These are phyloP conservation scores for Zalaria obscura DNA, from an alignment of 2,329 filamentous ascomycete genomes.

Conservation along the genomic window DNA sequence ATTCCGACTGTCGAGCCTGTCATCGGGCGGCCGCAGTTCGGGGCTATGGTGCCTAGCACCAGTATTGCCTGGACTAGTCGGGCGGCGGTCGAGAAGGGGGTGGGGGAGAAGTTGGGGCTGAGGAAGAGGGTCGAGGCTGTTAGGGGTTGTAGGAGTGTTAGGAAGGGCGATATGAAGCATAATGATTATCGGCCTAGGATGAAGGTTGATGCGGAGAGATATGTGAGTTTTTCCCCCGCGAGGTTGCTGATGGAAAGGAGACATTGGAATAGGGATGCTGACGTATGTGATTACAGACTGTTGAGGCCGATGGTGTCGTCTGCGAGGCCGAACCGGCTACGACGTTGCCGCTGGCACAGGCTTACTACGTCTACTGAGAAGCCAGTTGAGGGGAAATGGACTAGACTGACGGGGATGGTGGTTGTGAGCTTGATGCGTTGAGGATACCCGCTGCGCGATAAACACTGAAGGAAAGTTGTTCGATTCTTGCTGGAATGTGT, in stretches of 20 bases:
- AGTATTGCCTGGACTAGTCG: constrained; percentile 75
- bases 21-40: constrained; percentile 77
- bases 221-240: constrained; percentile 33
- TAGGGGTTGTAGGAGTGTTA: constrained; percentile 55
- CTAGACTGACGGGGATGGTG: too few relatives aligned
- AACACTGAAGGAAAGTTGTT: too few relatives aligned
- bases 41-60: constrained; percentile 53
- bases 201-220: constrained; percentile 83
- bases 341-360: constrained; percentile 61
- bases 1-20: constrained; percentile 83
- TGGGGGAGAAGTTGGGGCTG: constrained; percentile 57
- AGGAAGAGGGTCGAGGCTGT: constrained; percentile 71
- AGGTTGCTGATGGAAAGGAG: background rate
- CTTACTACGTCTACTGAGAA: constrained; percentile 56
- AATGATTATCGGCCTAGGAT: constrained; percentile 76
- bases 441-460: too few relatives aligned
- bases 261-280: constrained; percentile 4
- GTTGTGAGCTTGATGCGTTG: too few relatives aligned
- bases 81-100: constrained; percentile 52
- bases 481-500: too few relatives aligned
- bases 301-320: constrained; percentile 67
- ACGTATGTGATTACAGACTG: constrained; percentile 29
- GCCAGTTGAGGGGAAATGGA: background rate
- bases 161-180: constrained; percentile 82
- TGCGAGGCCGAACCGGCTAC: constrained; percentile 61